Evolutionary conservation across 2,329 filamentous ascomycete genomes (phyloP).

Genomic region (Fusarium heterosporum): DNA sequence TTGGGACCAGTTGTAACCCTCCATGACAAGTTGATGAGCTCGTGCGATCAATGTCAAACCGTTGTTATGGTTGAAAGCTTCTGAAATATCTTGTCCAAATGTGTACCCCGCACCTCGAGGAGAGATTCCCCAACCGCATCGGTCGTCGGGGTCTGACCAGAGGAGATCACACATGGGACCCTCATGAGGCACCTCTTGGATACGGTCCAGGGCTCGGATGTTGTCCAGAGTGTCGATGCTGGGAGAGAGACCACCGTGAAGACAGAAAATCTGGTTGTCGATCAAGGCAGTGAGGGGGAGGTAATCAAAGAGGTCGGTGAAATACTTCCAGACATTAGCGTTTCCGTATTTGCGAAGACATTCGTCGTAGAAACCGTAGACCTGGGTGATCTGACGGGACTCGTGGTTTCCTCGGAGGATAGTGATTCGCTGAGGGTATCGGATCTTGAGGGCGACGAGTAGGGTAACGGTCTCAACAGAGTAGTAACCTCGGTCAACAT

Average conservation of each 20-base stretch:
- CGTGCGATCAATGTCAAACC: constrained; percentile 94
- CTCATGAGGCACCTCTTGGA: constrained; percentile 98
- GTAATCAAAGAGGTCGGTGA: constrained; percentile 98
- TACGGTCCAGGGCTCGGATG: constrained; percentile 93
- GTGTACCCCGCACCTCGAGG: constrained; percentile 95
- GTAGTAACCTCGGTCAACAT: constrained; percentile 98
- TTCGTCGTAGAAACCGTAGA: constrained; percentile 99
- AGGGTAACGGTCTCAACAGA: constrained; percentile 98
- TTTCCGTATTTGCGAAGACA: constrained; percentile 99
- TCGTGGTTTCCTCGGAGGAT: constrained; percentile 99
- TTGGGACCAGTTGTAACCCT: constrained; percentile 99
- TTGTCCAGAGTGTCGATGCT: constrained; percentile 96
- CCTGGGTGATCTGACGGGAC: constrained; percentile 97
- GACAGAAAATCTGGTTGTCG: constrained; percentile 99
- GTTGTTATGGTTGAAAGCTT: constrained; percentile 99
- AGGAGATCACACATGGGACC: constrained; percentile 98
- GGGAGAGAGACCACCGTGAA: constrained; percentile 96
- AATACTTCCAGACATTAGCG: constrained; percentile 99
- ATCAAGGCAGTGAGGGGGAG: constrained; percentile 96
- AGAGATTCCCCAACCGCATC: constrained; percentile 95
- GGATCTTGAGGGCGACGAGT: constrained; percentile 95
- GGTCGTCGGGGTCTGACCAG: constrained; percentile 98
- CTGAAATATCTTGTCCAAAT: constrained; percentile 96
- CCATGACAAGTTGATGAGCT: constrained; percentile 99
- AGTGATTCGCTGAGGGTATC: constrained; percentile 97